A percentile compares a stretch with the other conserved stretches of the same genome.
Evolutionary conservation across 2,329 filamentous ascomycete species (phyloP).

Genomic region (Cladorrhinum sp.): DNA sequence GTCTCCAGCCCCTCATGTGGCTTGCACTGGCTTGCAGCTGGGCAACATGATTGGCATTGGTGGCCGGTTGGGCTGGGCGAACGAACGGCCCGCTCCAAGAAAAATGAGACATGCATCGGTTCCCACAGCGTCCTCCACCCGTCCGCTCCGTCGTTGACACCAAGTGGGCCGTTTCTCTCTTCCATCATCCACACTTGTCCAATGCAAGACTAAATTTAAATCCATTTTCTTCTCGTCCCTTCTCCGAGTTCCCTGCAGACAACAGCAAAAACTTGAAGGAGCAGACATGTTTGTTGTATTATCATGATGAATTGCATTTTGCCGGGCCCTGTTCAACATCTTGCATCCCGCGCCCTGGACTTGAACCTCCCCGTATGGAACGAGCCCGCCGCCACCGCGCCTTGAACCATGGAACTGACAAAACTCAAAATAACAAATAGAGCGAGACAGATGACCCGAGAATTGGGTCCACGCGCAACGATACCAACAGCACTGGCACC

Average conservation of each 20-base stretch:
- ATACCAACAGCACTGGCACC: conserved; percentile 39
- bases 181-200: too few species aligned
- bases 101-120: conserved; percentile 7
- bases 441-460: conserved; percentile 37
- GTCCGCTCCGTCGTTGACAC: background rate
- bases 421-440: conserved; percentile 17
- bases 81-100: background rate
- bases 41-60: background rate
- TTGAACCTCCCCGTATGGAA: background rate
- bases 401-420: background rate
- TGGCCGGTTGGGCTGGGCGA: background rate
- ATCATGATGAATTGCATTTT: conserved; percentile 1
- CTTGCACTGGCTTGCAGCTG: background rate
- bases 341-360: background rate
- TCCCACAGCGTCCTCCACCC: background rate
- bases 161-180: too few species aligned
- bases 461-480: conserved; percentile 43
- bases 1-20: background rate
- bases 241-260: background rate
- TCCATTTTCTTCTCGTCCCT: background rate
- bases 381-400: background rate
- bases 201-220: background rate
- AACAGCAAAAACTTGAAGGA: too few species aligned
- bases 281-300: too few species aligned
- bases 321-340: background rate